Evolutionary conservation across 805 yeast species (phyloP).

Genomic region (Yamadazyma phyllophila): DNA sequence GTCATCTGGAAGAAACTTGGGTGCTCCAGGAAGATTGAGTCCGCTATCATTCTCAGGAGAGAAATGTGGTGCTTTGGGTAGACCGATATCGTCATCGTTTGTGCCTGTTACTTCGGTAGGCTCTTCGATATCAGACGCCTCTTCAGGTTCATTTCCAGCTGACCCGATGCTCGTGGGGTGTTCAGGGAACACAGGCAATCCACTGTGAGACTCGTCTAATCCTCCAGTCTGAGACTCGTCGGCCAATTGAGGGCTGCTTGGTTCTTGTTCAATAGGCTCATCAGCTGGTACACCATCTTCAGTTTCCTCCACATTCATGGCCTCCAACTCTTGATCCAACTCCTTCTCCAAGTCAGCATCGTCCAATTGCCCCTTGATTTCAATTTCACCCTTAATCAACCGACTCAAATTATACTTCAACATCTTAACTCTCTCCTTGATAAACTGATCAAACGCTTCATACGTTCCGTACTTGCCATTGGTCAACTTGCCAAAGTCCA

Average conservation of each 20-base stretch:
- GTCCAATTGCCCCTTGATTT: slow-evolving; percentile 14
- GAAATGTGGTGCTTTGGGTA: slow-evolving; percentile 42
- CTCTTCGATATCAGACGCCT: no score
- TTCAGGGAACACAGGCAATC: no score
- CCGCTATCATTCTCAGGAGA: slow-evolving; percentile 26
- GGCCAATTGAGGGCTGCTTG: no score
- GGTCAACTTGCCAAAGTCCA: slow-evolving; percentile 33
- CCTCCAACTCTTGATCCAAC: slow-evolving; percentile 10
- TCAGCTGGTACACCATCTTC: neutral
- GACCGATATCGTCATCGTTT: slow-evolving; percentile 8
- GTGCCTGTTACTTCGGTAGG: neutral
- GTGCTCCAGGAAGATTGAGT: slow-evolving; percentile 41
- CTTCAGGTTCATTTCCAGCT: no score
- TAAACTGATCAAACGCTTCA: slow-evolving; percentile 24
- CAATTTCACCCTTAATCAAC: slow-evolving; percentile 37
- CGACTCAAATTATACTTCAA: slow-evolving; percentile 38
- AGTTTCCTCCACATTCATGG: neutral
- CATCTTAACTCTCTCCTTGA: slow-evolving; percentile 32
- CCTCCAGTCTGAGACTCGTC: no score
- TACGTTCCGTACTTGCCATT: slow-evolving; percentile 30
- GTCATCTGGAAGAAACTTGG: slow-evolving; percentile 40
- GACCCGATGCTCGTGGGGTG: no score
- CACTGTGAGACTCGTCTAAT: no score
- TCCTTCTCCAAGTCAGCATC: slow-evolving; percentile 29
- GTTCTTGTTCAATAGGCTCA: neutral